phyloP scores from a whole-genome alignment of 495 filamentous ascomycete genomes.

The Sporormia fimetaria region DNA sequence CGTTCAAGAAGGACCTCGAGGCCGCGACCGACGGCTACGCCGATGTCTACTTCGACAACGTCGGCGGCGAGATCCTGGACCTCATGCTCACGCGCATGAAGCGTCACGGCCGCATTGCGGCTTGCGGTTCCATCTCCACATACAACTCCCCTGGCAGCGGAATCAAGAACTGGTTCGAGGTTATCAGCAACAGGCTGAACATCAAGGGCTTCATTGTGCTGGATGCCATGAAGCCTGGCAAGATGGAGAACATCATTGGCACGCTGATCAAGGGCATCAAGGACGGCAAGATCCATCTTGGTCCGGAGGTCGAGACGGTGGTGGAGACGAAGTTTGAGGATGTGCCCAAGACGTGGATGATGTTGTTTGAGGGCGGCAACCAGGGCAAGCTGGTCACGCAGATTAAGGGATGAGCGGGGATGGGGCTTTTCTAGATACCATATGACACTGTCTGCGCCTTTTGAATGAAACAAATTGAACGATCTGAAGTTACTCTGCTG shows the following conservation, averaged over 20 bases:
- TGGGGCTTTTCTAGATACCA: no score
- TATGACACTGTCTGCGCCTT: no score
- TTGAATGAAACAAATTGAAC: no score
- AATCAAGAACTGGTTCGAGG: constrained; percentile 42
- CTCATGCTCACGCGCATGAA: constrained; percentile 47
- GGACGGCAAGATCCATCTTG: constrained; percentile 33
- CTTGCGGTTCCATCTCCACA: constrained; percentile 45
- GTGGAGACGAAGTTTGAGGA: constrained; percentile 33
- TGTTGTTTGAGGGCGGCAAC: constrained; percentile 31
- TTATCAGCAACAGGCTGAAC: constrained; percentile 40
- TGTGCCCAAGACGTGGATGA: constrained; percentile 33
- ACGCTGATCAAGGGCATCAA: constrained; percentile 39
- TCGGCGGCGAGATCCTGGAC: constrained; percentile 57
- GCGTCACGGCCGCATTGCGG: constrained; percentile 45
- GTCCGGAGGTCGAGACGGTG: constrained; percentile 27
- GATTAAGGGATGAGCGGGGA: constrained; percentile 4
- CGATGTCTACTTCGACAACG: constrained; percentile 61
- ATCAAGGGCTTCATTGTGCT: constrained; percentile 54
- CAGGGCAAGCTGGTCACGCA: constrained; percentile 33
- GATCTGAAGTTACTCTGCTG: no score
- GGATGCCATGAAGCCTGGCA: constrained; percentile 32
- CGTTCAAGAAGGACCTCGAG: constrained; percentile 46
- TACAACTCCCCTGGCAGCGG: constrained; percentile 38
- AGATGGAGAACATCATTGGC: constrained; percentile 23
- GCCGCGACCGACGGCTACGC: constrained; percentile 51